Conservation (phyloP, 2,329 filamentous ascomycete species). For the Fusarium sp. region DNA sequence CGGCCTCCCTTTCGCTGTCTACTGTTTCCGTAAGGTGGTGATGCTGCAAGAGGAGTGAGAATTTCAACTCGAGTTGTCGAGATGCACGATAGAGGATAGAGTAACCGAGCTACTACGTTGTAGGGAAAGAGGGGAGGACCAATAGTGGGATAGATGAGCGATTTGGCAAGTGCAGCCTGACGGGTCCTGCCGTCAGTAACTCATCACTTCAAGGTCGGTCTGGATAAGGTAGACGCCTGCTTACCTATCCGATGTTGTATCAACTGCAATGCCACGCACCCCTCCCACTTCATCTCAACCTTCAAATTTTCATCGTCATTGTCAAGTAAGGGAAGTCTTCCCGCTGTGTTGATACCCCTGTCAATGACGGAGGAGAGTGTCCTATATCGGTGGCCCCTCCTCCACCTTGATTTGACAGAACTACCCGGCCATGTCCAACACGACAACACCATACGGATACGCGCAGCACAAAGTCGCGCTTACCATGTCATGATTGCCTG, state of each 20-base stretch:
- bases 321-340: neutral
- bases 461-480: constrained; percentile 1
- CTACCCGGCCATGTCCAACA: neutral
- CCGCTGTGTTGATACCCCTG: neutral
- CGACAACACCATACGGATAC: neutral
- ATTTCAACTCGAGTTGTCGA: neutral
- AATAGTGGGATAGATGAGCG: neutral
- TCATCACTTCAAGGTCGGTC: neutral
- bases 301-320: neutral
- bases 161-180: constrained; percentile 23
- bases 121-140: neutral
- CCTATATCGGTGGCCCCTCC: neutral
- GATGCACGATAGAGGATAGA: neutral
- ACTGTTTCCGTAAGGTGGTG: neutral
- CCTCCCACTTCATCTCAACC: neutral
- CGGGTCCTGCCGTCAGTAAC: constrained; percentile 2
- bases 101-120: neutral
- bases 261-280: constrained; percentile 1
- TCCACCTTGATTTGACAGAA: constrained; percentile 23
- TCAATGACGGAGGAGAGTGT: constrained; percentile 2
- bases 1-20: neutral
- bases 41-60: neutral
- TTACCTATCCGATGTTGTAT: neutral
- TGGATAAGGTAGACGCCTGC: neutral
- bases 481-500: constrained; percentile 9